phyloP scores from a whole-genome alignment of 2,329 filamentous ascomycete genomes.

The Trichoderma polysporum region DNA sequence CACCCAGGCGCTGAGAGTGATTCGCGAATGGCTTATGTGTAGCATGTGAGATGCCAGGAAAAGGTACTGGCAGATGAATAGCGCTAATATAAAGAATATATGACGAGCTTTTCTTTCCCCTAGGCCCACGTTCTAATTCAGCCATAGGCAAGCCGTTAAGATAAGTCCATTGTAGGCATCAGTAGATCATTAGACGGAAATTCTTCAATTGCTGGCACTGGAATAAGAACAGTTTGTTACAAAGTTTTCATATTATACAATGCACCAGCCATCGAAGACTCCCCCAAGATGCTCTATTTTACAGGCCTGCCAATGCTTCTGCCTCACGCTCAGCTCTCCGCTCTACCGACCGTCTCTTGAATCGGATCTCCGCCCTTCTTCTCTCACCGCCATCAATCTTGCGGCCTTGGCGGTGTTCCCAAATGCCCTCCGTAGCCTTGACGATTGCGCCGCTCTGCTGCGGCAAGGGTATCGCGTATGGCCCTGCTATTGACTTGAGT shows the following conservation, averaged over 20 bases:
- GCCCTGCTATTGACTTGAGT: constrained; percentile 70
- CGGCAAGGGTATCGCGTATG: constrained; percentile 68
- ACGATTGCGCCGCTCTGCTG: constrained; percentile 65
- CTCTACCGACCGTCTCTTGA: constrained; percentile 79
- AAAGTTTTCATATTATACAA: constrained; percentile 18
- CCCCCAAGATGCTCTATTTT: constrained; percentile 18
- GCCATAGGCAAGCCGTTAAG: too few species aligned
- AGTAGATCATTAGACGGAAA: background rate
- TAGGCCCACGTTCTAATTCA: too few species aligned
- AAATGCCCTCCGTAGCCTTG: constrained; percentile 79
- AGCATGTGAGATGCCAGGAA: too few species aligned
- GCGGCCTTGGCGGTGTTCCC: constrained; percentile 81
- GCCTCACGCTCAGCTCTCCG: constrained; percentile 65
- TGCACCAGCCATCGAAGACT: constrained; percentile 5
- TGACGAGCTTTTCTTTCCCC: too few species aligned
- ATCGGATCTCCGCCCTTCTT: constrained; percentile 78
- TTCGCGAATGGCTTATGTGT: too few species aligned
- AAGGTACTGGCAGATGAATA: too few species aligned
- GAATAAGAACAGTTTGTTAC: constrained; percentile 4
- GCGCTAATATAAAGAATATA: too few species aligned
- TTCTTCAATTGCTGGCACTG: background rate
- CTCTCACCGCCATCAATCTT: constrained; percentile 98
- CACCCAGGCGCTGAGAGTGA: too few species aligned
- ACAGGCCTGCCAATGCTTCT: constrained; percentile 37
- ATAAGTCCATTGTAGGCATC: background rate